phyloP scores from a whole-genome alignment of 495 filamentous ascomycete genomes.

The Glutinoglossum americanum region DNA sequence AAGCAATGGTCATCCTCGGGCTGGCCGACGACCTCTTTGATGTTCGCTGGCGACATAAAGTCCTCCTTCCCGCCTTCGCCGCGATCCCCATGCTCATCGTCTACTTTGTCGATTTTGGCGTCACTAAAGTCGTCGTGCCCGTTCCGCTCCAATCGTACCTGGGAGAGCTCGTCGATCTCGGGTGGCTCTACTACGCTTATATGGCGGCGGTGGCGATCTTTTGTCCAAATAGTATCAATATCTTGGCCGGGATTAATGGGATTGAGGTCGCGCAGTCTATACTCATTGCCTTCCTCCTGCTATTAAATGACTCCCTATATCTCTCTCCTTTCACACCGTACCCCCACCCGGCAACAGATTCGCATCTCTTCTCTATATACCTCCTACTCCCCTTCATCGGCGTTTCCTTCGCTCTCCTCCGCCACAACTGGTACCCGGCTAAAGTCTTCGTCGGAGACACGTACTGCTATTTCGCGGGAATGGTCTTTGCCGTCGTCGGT shows the following conservation, averaged over 20 bases:
- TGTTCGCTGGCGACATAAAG: constrained; percentile 95
- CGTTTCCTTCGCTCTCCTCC: constrained; percentile 66
- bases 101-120: constrained; percentile 95
- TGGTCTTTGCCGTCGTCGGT: constrained; percentile 94
- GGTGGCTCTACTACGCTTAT: constrained; percentile 77
- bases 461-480: constrained; percentile 98
- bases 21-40: constrained; percentile 94
- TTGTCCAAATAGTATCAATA: constrained; percentile 96
- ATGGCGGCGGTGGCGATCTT: constrained; percentile 93
- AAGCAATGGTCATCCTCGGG: constrained; percentile 73
- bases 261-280: constrained; percentile 91
- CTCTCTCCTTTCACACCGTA: constrained; percentile 44
- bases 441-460: constrained; percentile 94
- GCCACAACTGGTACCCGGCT: constrained; percentile 92
- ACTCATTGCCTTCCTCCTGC: constrained; percentile 65
- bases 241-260: constrained; percentile 90
- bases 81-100: constrained; percentile 87
- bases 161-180: constrained; percentile 66
- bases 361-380: constrained; percentile 87
- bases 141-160: constrained; percentile 64
- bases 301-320: constrained; percentile 64
- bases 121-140: constrained; percentile 84
- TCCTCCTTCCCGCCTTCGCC: constrained; percentile 88
- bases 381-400: constrained; percentile 86
- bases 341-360: constrained; percentile 84